Evolutionary conservation across 768 basidiomycete species (phyloP).

Genomic region (Hygrocybe punicea): DNA sequence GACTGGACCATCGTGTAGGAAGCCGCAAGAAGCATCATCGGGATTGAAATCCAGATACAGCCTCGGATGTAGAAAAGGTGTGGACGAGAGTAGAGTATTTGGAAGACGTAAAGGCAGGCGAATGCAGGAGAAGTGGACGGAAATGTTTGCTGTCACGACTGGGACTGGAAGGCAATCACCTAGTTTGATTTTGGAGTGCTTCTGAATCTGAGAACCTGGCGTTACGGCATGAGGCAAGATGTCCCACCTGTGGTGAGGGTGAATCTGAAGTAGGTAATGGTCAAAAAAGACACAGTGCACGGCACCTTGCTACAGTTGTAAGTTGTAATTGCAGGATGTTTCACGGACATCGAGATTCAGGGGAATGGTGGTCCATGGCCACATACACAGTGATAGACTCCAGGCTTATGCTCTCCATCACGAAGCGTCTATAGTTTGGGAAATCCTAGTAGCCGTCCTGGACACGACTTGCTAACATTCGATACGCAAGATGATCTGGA

Average conservation of each 20-base stretch:
- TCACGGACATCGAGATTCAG: too few species aligned
- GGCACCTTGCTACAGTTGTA: too few species aligned
- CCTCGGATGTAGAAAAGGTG: slow-evolving; percentile 1
- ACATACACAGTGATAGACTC: background rate
- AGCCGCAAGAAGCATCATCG: background rate
- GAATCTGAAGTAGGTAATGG: background rate
- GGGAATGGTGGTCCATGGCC: too few species aligned
- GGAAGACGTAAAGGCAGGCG: background rate
- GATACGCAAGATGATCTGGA: background rate
- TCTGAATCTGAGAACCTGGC: slow-evolving; percentile 2
- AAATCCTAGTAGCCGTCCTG: background rate
- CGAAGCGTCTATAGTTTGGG: background rate
- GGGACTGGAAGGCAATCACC: background rate
- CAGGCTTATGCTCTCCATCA: background rate
- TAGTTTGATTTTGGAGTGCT: background rate
- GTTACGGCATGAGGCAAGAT: background rate
- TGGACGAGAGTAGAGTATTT: background rate
- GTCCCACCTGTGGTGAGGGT: background rate
- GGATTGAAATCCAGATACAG: background rate
- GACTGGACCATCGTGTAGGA: background rate
- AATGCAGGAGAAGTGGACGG: slow-evolving; percentile 2
- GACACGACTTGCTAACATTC: background rate
- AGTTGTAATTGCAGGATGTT: too few species aligned
- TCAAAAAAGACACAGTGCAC: background rate
- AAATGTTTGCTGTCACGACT: background rate